Base-by-base conservation (phyloP, 139 green algal species). In the Mesotaenium endlicherianum region DNA sequence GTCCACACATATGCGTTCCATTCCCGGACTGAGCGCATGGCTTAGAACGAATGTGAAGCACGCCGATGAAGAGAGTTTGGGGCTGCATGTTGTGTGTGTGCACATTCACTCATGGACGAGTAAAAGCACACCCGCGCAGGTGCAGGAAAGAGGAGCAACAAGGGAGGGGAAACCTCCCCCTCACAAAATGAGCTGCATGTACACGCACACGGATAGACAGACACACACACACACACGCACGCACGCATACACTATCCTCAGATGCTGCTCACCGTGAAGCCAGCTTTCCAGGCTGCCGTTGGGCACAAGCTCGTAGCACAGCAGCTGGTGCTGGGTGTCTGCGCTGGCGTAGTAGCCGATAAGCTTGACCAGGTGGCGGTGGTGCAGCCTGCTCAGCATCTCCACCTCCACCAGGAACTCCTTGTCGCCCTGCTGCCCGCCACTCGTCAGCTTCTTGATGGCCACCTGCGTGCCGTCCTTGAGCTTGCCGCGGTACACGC, bases 321-420 rank as follows among this genome's bases (percentile, higher is more conserved):
- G 41, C 31, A 87, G 81, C 26, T 87, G 81, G 45, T 87, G 81
- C 14, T 39, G 11, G 42, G 30, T 36, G 16, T 83, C 36, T 6
- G n/a, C 70, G 0, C 11, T 77, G 74, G 53, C 36, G 43, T 86
- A 87, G 41, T 87, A 87, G 0, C 81, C 81, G 0, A 87, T 53
- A 14, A 87, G 81, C 81, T 87, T 83, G 14, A 87, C 81, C 3
- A 87, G 71, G n/a, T 87, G 77, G 17, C 81, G 72, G 49, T 87
- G 81, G 57, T 87, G 81, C 72, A 87, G 47, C 26, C 81, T 75
- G 30, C 75, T 86, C 71, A 87, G 75, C 81, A 87, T 87, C 72
- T 87, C 81, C 81, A 87, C 72, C 30, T 87, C 81, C 40, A 87
- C 81, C 55, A 85, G 26, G 78, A 87, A 87, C 81, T 87, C 81